A percentile compares a stretch with the other conserved stretches of the same genome.
Evolutionary conservation across 345 rosid species (phyloP).

Genomic region (Linum trigynum): DNA sequence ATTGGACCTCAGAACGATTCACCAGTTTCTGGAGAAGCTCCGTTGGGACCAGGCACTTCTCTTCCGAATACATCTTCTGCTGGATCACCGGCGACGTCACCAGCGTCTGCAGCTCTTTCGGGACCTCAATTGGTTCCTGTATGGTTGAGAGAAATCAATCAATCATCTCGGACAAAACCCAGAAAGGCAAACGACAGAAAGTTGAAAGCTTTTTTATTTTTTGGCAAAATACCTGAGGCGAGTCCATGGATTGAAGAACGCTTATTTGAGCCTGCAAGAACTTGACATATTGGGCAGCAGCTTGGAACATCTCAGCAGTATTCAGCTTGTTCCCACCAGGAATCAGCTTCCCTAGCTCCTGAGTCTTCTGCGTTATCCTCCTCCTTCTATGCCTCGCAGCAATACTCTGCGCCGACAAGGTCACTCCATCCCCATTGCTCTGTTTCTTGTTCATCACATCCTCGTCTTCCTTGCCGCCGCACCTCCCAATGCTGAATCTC

Average conservation of each 20-base stretch:
- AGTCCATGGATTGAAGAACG: conserved; percentile 8
- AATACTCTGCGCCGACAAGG: conserved; percentile 13
- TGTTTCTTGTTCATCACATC: not conserved
- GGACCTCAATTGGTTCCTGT: too few relatives aligned
- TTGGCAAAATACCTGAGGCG: conserved; percentile 4
- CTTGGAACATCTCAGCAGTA: conserved; percentile 19
- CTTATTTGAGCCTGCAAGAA: conserved; percentile 13
- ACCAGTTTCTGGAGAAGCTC: too few relatives aligned
- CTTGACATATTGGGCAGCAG: conserved; percentile 14
- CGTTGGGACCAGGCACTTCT: too few relatives aligned
- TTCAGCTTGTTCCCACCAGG: conserved; percentile 20
- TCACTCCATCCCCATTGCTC: not conserved
- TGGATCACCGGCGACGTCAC: too few relatives aligned
- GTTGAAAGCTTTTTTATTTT: not conserved
- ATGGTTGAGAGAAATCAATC: too few relatives aligned
- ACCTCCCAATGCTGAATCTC: not conserved
- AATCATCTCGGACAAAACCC: too few relatives aligned
- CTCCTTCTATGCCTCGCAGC: conserved; percentile 17
- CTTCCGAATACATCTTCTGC: too few relatives aligned
- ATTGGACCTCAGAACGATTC: not conserved
- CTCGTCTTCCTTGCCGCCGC: not conserved
- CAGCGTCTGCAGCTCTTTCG: too few relatives aligned
- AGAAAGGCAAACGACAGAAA: too few relatives aligned
- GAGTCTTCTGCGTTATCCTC: conserved; percentile 17
- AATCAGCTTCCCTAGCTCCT: conserved; percentile 12